These are phyloP conservation scores for Pycnococcus provasolii DNA, from an alignment of 139 green algal species.

Conservation along the genomic window DNA sequence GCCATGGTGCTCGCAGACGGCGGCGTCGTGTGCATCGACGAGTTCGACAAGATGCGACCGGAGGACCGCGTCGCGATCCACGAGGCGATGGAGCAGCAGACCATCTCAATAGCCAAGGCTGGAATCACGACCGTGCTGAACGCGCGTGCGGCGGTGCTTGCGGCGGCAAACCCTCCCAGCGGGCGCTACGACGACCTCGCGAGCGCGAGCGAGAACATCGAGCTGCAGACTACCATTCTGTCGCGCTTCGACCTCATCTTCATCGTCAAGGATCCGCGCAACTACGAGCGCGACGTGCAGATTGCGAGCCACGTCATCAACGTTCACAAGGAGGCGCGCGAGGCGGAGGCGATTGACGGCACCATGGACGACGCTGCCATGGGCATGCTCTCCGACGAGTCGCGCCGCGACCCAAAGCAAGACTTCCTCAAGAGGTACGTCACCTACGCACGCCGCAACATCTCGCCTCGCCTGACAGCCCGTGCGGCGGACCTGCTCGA, in stretches of 20 bases:
- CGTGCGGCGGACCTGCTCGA: constrained; percentile 52
- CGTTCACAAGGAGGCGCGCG: constrained; percentile 27
- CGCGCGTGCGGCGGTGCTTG: constrained; percentile 83
- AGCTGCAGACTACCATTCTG: constrained; percentile 96
- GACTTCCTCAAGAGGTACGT: constrained; percentile 40
- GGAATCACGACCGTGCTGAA: constrained; percentile 92
- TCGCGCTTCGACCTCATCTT: constrained; percentile 99
- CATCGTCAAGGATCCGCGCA: constrained; percentile 88
- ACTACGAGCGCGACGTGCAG: constrained; percentile 46
- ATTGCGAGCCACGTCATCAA: constrained; percentile 54
- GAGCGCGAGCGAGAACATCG: constrained; percentile 84
- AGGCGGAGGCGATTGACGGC: constrained; percentile 1
- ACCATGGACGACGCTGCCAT: not conserved
- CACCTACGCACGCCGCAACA: constrained; percentile 38
- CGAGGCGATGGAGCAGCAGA: constrained; percentile 98
- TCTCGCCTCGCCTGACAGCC: constrained; percentile 62
- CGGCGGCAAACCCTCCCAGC: constrained; percentile 81
- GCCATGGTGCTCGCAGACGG: constrained; percentile 85
- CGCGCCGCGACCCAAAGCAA: constrained; percentile 29
- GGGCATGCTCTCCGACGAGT: constrained; percentile 20
- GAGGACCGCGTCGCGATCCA: constrained; percentile 68
- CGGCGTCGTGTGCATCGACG: constrained; percentile 52
- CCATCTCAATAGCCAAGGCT: constrained; percentile 96
- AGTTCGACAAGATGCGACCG: constrained; percentile 53
- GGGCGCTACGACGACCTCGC: constrained; percentile 47